These are phyloP conservation scores for Teratosphaeria gauchensis DNA, from an alignment of 2,329 filamentous ascomycete species.

Conservation along the genomic window DNA sequence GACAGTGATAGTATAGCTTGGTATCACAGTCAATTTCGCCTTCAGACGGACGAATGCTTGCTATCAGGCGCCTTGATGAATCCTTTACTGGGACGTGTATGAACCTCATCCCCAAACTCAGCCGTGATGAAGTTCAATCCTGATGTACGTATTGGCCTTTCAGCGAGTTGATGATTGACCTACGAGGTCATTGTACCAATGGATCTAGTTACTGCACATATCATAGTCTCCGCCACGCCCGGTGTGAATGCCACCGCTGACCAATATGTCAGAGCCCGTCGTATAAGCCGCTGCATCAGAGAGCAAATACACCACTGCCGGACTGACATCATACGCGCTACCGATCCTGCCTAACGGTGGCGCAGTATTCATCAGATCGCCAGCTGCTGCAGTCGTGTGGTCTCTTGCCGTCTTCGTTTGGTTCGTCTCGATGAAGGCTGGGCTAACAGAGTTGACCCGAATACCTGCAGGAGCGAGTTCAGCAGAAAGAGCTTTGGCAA, in stretches of 20 bases:
- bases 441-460: slow-evolving; percentile 15
- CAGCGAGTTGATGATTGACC: not conserved
- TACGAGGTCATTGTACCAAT: not conserved
- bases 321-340: slow-evolving; percentile 6
- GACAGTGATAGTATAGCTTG: not conserved
- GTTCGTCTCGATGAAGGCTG: slow-evolving; percentile 15
- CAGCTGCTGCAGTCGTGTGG: slow-evolving; percentile 1
- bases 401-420: slow-evolving; percentile 2
- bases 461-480: slow-evolving; percentile 14
- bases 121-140: no score
- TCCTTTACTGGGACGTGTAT: no score
- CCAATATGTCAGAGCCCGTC: slow-evolving; percentile 6
- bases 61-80: no score
- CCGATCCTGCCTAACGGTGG: slow-evolving; percentile 6
- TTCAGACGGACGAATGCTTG: not conserved
- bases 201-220: not conserved
- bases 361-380: slow-evolving; percentile 7
- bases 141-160: not conserved
- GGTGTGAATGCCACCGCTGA: slow-evolving; percentile 8
- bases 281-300: slow-evolving; percentile 6
- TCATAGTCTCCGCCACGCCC: not conserved
- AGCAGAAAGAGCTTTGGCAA: slow-evolving; percentile 17
- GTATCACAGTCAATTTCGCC: not conserved
- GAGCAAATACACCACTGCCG: slow-evolving; percentile 5
- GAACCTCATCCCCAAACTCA: no score